Percentiles rank a stretch among this genome's conserved stretches.
These are phyloP conservation scores for Vishniacozyma victoriae DNA, from an alignment of 768 basidiomycete species.

Conservation along the genomic window DNA sequence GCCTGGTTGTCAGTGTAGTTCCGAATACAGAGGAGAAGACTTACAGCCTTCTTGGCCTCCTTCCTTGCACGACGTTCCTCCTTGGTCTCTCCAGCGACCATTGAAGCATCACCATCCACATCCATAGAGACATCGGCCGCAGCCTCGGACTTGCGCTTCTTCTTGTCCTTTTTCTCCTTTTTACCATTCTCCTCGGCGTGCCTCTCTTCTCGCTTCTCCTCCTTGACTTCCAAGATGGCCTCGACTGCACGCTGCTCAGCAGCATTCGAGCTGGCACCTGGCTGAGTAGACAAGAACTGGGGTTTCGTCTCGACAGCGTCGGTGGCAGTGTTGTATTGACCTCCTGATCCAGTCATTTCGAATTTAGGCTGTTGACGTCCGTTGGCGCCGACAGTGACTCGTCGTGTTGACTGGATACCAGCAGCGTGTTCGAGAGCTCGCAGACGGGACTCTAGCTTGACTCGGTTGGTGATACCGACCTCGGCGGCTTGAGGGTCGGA, in stretches of 20 bases:
- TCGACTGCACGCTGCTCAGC: conserved; percentile 70
- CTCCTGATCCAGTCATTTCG: conserved; percentile 69
- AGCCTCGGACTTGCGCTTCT: conserved; percentile 53
- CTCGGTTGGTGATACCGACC: conserved; percentile 86
- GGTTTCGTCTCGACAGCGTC: conserved; percentile 60
- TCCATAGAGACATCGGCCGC: conserved; percentile 40
- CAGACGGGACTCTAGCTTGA: conserved; percentile 89
- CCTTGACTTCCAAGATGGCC: conserved; percentile 73
- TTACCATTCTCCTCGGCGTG: conserved; percentile 57
- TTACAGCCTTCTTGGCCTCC: conserved; percentile 64
- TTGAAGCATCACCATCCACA: conserved; percentile 48
- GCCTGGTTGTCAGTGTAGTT: conserved; percentile 19
- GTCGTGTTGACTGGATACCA: conserved; percentile 66
- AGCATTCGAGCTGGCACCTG: conserved; percentile 54
- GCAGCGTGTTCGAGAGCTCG: conserved; percentile 78
- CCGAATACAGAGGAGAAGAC: conserved; percentile 4
- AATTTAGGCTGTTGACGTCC: conserved; percentile 65
- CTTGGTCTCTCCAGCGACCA: conserved; percentile 59
- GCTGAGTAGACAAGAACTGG: conserved; percentile 70
- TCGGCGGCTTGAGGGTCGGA: conserved; percentile 67
- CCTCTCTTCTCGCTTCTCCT: conserved; percentile 79
- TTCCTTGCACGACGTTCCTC: conserved; percentile 65
- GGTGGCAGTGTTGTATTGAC: conserved; percentile 77
- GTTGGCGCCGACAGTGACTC: conserved; percentile 53
- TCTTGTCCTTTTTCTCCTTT: conserved; percentile 58